Conservation (phyloP, 176 grass and related monocot genomes). For the Aegilops umbellulata region DNA sequence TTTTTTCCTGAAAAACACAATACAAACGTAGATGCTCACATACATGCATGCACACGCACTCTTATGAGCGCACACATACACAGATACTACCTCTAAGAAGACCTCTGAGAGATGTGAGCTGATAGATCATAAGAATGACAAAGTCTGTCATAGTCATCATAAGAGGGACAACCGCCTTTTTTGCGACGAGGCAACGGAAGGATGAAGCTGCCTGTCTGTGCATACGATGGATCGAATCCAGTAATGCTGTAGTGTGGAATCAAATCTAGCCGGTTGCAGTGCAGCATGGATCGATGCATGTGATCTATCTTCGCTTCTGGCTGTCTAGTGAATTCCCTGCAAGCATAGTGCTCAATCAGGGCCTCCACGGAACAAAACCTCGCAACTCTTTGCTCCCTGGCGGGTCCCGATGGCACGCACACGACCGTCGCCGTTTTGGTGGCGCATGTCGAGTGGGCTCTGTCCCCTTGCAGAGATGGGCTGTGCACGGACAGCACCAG, state of each 20-base stretch:
- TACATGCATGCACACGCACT: too few relatives aligned
- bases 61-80: too few relatives aligned
- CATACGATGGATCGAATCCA: not conserved
- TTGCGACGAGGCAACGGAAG: not conserved
- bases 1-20: too few relatives aligned
- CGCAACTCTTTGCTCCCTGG: not conserved
- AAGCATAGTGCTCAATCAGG: not conserved
- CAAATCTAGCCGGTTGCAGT: too few relatives aligned
- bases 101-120: too few relatives aligned
- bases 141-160: too few relatives aligned
- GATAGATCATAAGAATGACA: too few relatives aligned
- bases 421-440: not conserved
- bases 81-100: too few relatives aligned
- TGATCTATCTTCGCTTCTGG: not conserved
- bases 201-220: not conserved
- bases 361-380: conserved; percentile 1
- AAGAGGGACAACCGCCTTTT: too few relatives aligned
- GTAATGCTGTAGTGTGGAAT: too few relatives aligned
- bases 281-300: too few relatives aligned
- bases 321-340: not conserved
- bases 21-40: too few relatives aligned
- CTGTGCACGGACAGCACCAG: not conserved
- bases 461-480: not conserved
- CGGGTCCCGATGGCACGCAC: not conserved
- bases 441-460: not conserved